Evolutionary conservation across 805 yeast genomes (phyloP).

Genomic region (Schwanniomyces yamadae): DNA sequence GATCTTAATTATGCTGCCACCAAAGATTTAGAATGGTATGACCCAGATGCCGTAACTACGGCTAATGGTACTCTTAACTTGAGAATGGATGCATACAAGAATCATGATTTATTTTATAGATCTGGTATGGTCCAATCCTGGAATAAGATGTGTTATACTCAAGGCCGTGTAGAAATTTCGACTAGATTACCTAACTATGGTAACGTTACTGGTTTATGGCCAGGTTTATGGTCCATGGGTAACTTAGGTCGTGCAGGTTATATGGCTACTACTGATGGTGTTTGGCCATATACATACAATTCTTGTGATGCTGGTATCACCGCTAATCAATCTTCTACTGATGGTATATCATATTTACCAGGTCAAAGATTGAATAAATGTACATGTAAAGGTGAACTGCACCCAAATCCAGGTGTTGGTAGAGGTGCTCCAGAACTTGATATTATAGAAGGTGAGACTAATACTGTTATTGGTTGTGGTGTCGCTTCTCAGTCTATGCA

Average conservation of each 20-base stretch:
- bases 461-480: constrained; percentile 49
- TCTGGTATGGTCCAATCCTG: constrained; percentile 92
- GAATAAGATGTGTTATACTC: constrained; percentile 88
- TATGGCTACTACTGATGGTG: constrained; percentile 82
- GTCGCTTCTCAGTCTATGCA: constrained; percentile 88
- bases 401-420: constrained; percentile 84
- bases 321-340: constrained; percentile 86
- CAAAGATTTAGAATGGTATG: constrained; percentile 89
- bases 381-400: constrained; percentile 79
- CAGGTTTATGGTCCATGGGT: constrained; percentile 95
- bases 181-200: constrained; percentile 81
- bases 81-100: constrained; percentile 76
- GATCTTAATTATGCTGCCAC: constrained; percentile 87
- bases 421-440: constrained; percentile 97
- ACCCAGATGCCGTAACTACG: constrained; percentile 85
- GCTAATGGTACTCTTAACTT: constrained; percentile 66
- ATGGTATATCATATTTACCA: constrained; percentile 82
- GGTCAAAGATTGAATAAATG: constrained; percentile 80
- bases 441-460: constrained; percentile 79
- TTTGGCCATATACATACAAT: constrained; percentile 91
- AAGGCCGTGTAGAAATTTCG: constrained; percentile 75
- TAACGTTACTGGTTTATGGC: constrained; percentile 84
- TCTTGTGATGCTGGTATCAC: constrained; percentile 93
- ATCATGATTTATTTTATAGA: constrained; percentile 77
- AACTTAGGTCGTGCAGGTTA: constrained; percentile 92